phyloP scores from a whole-genome alignment of 495 filamentous ascomycete genomes.

The Xylona heveae region DNA sequence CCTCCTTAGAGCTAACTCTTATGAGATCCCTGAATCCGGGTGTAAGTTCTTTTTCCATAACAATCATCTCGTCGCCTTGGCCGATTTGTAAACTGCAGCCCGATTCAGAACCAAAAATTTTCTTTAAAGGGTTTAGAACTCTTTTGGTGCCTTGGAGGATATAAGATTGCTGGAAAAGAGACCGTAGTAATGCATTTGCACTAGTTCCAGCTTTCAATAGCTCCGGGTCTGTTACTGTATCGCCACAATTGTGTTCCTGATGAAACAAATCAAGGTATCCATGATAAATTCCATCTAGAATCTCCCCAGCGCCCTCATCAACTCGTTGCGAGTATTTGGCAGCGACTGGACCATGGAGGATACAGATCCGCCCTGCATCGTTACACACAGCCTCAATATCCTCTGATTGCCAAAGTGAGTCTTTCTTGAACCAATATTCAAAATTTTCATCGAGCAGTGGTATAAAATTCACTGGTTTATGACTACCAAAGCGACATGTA shows the following conservation, averaged over 20 bases:
- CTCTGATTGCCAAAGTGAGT: slow-evolving; percentile 23
- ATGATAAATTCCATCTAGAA: slow-evolving; percentile 13
- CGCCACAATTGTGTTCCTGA: slow-evolving; percentile 4
- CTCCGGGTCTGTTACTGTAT: slow-evolving; percentile 1
- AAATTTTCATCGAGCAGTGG: slow-evolving; percentile 19
- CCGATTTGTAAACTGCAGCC: too few relatives aligned
- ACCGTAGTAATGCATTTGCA: slow-evolving; percentile 37
- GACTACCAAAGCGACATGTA: slow-evolving; percentile 10
- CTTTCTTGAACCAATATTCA: slow-evolving; percentile 24
- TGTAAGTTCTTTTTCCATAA: too few relatives aligned
- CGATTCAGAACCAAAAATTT: too few relatives aligned
- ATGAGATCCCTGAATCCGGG: too few relatives aligned
- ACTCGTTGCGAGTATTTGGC: slow-evolving; percentile 12
- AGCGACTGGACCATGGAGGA: slow-evolving; percentile 21
- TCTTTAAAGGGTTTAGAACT: too few relatives aligned
- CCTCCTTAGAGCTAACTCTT: too few relatives aligned
- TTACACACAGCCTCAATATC: slow-evolving; percentile 17
- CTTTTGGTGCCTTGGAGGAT: too few relatives aligned
- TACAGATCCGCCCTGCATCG: slow-evolving; percentile 18
- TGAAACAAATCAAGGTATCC: slow-evolving; percentile 7
- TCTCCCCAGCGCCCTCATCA: slow-evolving; percentile 14
- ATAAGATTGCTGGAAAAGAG: slow-evolving; percentile 52
- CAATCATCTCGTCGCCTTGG: too few relatives aligned
- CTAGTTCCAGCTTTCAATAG: too few relatives aligned
- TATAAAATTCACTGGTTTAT: slow-evolving; percentile 21